Conservation (phyloP, 108 stramenopile species). For the Nannochloropsis granulata region DNA sequence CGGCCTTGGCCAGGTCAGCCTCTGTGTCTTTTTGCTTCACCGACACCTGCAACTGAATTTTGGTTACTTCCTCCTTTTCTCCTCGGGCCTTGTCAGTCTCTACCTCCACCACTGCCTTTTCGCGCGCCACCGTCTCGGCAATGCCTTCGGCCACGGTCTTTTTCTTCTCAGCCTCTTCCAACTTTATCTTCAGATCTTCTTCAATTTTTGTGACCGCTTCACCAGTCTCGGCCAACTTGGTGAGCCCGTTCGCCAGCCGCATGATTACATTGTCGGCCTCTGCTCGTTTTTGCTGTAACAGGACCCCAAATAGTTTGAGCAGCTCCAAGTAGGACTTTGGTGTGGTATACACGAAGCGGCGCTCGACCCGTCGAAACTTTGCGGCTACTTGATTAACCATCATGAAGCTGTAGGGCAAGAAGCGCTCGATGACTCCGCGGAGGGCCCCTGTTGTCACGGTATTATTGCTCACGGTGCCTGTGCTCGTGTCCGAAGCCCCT, state of each 20-base stretch:
- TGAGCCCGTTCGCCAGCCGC: conserved; percentile 53
- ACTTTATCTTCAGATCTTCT: conserved; percentile 50
- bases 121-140: conserved; percentile 54
- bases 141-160: conserved; percentile 57
- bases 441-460: conserved; percentile 3
- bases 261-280: conserved; percentile 38
- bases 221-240: conserved; percentile 51
- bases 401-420: conserved; percentile 54
- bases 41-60: conserved; percentile 40
- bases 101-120: conserved; percentile 55
- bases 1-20: conserved; percentile 47
- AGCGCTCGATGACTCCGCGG: conserved; percentile 49
- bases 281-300: conserved; percentile 44
- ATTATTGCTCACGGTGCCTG: not conserved
- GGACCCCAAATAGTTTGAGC: conserved; percentile 49
- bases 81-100: conserved; percentile 53
- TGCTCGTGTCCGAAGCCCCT: not conserved
- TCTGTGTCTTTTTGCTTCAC: conserved; percentile 50
- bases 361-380: conserved; percentile 40
- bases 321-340: conserved; percentile 59
- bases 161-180: conserved; percentile 61
- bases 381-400: conserved; percentile 49
- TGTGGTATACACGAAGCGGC: conserved; percentile 53
- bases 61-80: conserved; percentile 50
- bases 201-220: conserved; percentile 54